A percentile compares a stretch with the other conserved stretches of the same genome.
Evolutionary conservation across 1,284 basidiomycete genomes (phyloP).

Genomic region (Vanrija pseudolonga): DNA sequence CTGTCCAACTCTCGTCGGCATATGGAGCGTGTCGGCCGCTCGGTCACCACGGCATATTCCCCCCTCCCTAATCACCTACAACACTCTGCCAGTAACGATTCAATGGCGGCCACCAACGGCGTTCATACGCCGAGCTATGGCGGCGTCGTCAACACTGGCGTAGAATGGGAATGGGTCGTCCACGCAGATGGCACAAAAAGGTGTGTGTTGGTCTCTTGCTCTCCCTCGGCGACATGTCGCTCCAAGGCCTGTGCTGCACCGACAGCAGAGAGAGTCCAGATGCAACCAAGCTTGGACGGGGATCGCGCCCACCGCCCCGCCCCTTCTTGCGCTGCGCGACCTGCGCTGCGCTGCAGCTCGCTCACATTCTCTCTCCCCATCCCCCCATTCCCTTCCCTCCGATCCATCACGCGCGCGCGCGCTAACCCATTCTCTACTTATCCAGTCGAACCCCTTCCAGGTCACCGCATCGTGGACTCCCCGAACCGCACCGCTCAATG

Average conservation of each 20-base stretch:
- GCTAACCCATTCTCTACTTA: neutral
- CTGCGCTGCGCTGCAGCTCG: too few species aligned
- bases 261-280: neutral
- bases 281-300: too few species aligned
- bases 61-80: slow-evolving; percentile 38
- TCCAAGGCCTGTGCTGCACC: neutral
- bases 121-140: slow-evolving; percentile 57
- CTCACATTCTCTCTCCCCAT: too few species aligned
- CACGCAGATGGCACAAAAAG: slow-evolving; percentile 36
- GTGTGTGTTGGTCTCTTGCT: slow-evolving; percentile 20
- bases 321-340: neutral
- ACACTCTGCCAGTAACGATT: slow-evolving; percentile 22
- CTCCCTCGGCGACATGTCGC: too few species aligned
- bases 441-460: slow-evolving; percentile 36
- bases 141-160: slow-evolving; percentile 53
- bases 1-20: neutral
- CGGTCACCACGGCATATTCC: slow-evolving; percentile 28
- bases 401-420: neutral
- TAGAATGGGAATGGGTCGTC: slow-evolving; percentile 46
- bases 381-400: too few species aligned
- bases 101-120: slow-evolving; percentile 36
- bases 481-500: slow-evolving; percentile 22
- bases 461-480: slow-evolving; percentile 27
- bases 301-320: neutral
- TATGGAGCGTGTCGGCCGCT: slow-evolving; percentile 18